These are phyloP conservation scores for Aspergillus sergii DNA, from an alignment of 2,329 filamentous ascomycete species.

Conservation along the genomic window DNA sequence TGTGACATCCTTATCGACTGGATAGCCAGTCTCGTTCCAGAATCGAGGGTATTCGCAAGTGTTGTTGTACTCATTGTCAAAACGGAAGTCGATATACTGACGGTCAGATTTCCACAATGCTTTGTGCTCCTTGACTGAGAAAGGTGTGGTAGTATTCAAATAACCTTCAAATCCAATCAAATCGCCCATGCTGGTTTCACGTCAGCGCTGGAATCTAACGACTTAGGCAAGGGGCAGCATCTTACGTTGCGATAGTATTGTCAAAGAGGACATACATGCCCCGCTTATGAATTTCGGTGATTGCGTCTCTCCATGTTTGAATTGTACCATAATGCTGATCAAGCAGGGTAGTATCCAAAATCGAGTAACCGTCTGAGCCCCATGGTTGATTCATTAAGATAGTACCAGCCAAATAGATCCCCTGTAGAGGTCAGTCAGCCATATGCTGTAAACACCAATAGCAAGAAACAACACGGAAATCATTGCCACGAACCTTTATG, in stretches of 20 bases:
- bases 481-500: constrained; percentile 51
- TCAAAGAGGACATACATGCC: constrained; percentile 69
- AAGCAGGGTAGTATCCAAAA: constrained; percentile 64
- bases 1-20: constrained; percentile 51
- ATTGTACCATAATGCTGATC: constrained; percentile 66
- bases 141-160: constrained; percentile 61
- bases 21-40: constrained; percentile 61
- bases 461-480: not conserved
- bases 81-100: constrained; percentile 61
- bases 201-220: not conserved
- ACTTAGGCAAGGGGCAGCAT: not conserved
- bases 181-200: constrained; percentile 53
- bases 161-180: constrained; percentile 65
- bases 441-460: not conserved
- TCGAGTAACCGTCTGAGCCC: constrained; percentile 62
- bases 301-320: constrained; percentile 58
- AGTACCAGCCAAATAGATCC: constrained; percentile 65
- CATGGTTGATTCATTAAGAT: constrained; percentile 67
- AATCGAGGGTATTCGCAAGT: constrained; percentile 63
- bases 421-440: constrained; percentile 39
- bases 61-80: constrained; percentile 57
- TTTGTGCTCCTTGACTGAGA: constrained; percentile 58
- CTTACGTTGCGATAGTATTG: constrained; percentile 66
- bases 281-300: constrained; percentile 62
- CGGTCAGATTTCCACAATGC: constrained; percentile 59